These are phyloP conservation scores for Neurospora tetraspora DNA, from an alignment of 495 filamentous ascomycete genomes.

Conservation along the genomic window DNA sequence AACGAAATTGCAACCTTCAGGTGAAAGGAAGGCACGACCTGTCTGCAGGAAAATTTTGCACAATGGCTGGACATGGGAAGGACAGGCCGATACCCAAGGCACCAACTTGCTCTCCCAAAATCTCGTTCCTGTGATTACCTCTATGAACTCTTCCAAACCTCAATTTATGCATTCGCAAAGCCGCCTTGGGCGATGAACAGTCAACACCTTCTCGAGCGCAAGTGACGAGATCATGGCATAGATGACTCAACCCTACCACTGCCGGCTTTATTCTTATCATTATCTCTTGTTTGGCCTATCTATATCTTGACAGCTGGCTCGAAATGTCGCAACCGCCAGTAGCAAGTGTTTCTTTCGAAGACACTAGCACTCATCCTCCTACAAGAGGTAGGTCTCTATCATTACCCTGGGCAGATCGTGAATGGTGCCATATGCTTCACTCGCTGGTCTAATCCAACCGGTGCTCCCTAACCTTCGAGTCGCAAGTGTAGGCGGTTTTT, in stretches of 20 bases:
- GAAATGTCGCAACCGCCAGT: constrained; percentile 1
- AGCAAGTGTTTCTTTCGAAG: constrained; percentile 6
- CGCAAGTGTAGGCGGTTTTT: constrained; percentile 5
- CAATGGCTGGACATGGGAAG: not conserved
- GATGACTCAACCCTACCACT: not conserved
- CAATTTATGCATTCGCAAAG: not conserved
- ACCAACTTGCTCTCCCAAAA: not conserved
- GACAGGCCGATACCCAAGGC: not conserved
- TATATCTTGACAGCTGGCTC: not conserved
- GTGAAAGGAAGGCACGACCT: not conserved
- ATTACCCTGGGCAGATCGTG: not conserved
- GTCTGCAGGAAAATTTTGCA: not conserved
- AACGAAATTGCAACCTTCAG: not conserved
- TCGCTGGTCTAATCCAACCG: not conserved
- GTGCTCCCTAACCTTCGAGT: not conserved
- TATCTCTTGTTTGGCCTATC: not conserved
- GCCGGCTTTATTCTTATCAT: not conserved
- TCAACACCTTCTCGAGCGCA: no score
- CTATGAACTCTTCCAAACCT: not conserved
- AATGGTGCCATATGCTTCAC: not conserved
- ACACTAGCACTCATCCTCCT: constrained; percentile 5
- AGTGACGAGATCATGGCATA: not conserved
- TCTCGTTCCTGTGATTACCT: not conserved
- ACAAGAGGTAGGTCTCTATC: constrained; percentile 3
- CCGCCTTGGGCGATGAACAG: not conserved